Conservation (phyloP, 768 basidiomycete species). For the Jaapia argillacea region DNA sequence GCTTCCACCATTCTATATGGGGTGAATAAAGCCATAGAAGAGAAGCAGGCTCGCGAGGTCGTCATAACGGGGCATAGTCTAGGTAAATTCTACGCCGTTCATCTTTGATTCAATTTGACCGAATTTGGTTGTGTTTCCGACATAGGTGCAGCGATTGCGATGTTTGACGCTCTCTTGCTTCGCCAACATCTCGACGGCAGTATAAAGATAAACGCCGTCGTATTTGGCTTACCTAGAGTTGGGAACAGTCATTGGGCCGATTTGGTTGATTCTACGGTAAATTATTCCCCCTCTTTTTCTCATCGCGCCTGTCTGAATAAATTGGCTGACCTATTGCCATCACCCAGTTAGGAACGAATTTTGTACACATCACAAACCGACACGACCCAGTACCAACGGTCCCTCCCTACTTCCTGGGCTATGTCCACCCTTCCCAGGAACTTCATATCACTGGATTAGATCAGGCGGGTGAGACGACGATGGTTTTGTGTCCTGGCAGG, state of each 20-base stretch:
- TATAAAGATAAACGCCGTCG: conserved; percentile 22
- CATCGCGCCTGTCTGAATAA: neutral
- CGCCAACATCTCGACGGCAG: conserved; percentile 23
- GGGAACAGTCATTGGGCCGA: conserved; percentile 35
- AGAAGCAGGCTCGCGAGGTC: conserved; percentile 24
- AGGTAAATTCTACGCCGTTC: no score
- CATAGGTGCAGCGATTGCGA: conserved; percentile 35
- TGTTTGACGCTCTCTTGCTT: conserved; percentile 32
- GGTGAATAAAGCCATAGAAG: conserved; percentile 19
- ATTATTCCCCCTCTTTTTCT: conserved; percentile 9
- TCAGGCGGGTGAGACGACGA: neutral
- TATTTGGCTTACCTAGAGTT: conserved; percentile 34
- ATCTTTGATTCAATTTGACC: no score
- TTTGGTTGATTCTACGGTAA: conserved; percentile 24
- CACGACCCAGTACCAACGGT: conserved; percentile 12
- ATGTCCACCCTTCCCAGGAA: no score
- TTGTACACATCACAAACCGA: conserved; percentile 8
- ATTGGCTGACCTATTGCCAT: neutral
- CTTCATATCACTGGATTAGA: conserved; percentile 8
- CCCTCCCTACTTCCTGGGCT: conserved; percentile 7
- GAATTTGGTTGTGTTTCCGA: no score
- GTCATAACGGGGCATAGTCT: neutral
- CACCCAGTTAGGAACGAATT: conserved; percentile 2
- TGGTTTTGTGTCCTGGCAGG: no score
- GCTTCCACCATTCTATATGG: conserved; percentile 23